phyloP scores from a whole-genome alignment of 306 rosid genomes.

The Medicago arabica region DNA sequence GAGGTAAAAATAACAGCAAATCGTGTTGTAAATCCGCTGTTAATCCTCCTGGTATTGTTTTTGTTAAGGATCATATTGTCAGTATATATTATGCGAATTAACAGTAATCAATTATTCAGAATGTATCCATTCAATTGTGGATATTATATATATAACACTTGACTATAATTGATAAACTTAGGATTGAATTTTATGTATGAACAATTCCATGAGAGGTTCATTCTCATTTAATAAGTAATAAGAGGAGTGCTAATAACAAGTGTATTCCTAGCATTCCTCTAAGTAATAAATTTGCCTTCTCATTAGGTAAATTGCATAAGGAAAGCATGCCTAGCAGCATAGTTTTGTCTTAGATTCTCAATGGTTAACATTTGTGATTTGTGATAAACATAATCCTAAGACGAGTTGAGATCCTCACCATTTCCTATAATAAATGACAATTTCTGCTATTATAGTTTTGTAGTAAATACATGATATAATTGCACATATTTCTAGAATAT shows the following conservation, averaged over 20 bases:
- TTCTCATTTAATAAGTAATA: not conserved
- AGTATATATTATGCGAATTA: not conserved
- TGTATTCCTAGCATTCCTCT: too few species aligned
- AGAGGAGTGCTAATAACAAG: not conserved
- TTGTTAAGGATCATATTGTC: slow-evolving; percentile 20
- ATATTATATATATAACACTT: not conserved
- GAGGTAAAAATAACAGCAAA: slow-evolving; percentile 10
- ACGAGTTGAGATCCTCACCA: too few species aligned
- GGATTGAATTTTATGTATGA: not conserved
- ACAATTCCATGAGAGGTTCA: not conserved
- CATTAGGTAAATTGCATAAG: not conserved
- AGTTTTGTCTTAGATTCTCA: not conserved
- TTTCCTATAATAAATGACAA: too few species aligned
- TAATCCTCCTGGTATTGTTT: not conserved
- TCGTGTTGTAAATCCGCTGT: slow-evolving; percentile 13
- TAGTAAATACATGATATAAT: too few species aligned
- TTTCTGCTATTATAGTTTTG: too few species aligned
- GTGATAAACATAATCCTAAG: too few species aligned
- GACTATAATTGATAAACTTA: not conserved
- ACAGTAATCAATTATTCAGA: not conserved
- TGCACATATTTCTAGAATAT: too few species aligned
- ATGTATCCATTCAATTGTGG: not conserved
- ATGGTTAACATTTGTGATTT: not conserved
- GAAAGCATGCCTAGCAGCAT: not conserved
- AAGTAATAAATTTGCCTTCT: not conserved